These are phyloP conservation scores for Tulasnella calospora DNA, from an alignment of 768 basidiomycete genomes.

Conservation along the genomic window DNA sequence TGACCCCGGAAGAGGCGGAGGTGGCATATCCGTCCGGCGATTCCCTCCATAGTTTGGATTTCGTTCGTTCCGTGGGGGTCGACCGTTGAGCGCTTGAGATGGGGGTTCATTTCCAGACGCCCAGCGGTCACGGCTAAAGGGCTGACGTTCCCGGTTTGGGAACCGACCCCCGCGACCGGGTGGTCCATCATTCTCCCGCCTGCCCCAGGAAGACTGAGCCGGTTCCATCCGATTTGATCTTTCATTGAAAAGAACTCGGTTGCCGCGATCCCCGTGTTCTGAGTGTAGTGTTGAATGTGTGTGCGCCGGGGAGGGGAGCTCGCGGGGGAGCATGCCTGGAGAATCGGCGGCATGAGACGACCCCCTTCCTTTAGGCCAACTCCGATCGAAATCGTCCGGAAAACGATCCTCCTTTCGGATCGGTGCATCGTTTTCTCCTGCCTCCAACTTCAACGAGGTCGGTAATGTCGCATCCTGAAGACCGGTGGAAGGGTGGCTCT, in stretches of 20 bases:
- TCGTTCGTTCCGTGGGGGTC: slow-evolving; percentile 1
- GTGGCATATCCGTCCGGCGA: background rate
- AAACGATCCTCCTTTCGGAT: slow-evolving; percentile 85
- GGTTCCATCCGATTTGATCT: slow-evolving; percentile 86
- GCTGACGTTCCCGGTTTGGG: background rate
- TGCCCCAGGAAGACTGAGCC: slow-evolving; percentile 3
- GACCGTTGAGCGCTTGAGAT: background rate
- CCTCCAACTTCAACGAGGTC: background rate
- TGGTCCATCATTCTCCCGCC: background rate
- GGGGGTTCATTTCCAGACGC: background rate
- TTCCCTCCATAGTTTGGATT: background rate
- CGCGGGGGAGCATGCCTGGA: slow-evolving; percentile 31
- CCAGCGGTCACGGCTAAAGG: background rate
- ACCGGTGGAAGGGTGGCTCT: slow-evolving; percentile 2
- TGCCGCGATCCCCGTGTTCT: slow-evolving; percentile 39
- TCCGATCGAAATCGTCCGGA: slow-evolving; percentile 90
- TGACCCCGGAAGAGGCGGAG: background rate
- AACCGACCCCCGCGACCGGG: background rate
- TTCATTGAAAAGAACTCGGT: slow-evolving; percentile 79
- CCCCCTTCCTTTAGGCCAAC: slow-evolving; percentile 71
- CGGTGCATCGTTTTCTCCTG: slow-evolving; percentile 36
- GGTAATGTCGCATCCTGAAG: background rate
- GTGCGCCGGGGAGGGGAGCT: slow-evolving; percentile 40
- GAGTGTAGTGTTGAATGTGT: slow-evolving; percentile 54
- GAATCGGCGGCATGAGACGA: slow-evolving; percentile 31